Conservation (phyloP, 2,329 filamentous ascomycete genomes). For the Nemania abortiva region DNA sequence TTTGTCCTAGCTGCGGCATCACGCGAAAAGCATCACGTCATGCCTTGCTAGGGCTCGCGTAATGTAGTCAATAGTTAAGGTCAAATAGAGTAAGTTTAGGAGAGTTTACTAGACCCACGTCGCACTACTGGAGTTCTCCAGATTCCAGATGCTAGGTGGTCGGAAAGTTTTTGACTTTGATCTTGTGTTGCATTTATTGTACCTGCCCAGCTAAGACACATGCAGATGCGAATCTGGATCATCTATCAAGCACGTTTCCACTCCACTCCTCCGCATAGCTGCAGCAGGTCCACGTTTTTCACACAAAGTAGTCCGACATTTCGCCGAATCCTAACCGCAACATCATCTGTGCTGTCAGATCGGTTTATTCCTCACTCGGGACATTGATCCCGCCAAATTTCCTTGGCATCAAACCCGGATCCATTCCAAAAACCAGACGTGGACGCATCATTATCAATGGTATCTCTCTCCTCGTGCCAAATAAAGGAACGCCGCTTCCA, state of each 20-base stretch:
- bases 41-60: too few relatives aligned
- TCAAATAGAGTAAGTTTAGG: too few relatives aligned
- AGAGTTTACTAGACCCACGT: too few relatives aligned
- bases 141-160: background rate
- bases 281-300: background rate
- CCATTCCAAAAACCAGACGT: background rate
- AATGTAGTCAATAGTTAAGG: too few relatives aligned
- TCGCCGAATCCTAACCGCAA: background rate
- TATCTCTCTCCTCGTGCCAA: conserved; percentile 25
- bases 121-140: background rate
- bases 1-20: too few relatives aligned
- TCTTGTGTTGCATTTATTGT: conserved; percentile 3
- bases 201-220: conserved; percentile 12
- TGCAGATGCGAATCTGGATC: conserved; percentile 18
- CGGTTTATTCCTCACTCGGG: background rate
- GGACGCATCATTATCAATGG: conserved; percentile 24
- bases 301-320: conserved; percentile 9
- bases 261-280: background rate
- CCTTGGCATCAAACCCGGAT: background rate
- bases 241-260: conserved; percentile 4
- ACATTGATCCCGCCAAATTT: background rate
- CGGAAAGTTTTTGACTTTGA: background rate
- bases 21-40: too few relatives aligned
- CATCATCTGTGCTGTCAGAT: background rate
- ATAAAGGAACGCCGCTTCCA: conserved; percentile 21